Evolutionary conservation across 2,329 filamentous ascomycete species (phyloP).

Genomic region (Fonsecaea monophora): DNA sequence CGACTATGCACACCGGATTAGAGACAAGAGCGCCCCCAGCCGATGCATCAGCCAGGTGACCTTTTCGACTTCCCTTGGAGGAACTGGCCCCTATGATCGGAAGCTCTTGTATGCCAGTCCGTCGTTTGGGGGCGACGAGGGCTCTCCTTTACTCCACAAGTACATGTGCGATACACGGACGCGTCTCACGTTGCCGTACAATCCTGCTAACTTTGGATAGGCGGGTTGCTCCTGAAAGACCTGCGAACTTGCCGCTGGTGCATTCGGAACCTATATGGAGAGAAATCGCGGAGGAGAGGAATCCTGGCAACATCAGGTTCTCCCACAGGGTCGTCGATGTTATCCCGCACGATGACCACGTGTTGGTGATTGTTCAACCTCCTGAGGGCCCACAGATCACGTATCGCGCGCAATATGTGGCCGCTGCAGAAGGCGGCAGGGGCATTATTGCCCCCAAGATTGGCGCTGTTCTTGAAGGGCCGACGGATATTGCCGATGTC

Average conservation of each 20-base stretch:
- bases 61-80: slow-evolving; percentile 44
- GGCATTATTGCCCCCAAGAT: slow-evolving; percentile 37
- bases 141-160: slow-evolving; percentile 1
- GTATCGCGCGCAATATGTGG: slow-evolving; percentile 42
- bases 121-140: slow-evolving; percentile 8
- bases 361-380: slow-evolving; percentile 24
- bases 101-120: slow-evolving; percentile 5
- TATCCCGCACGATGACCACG: slow-evolving; percentile 8
- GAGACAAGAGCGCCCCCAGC: slow-evolving; percentile 34
- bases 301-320: slow-evolving; percentile 38
- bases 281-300: slow-evolving; percentile 42
- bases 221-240: slow-evolving; percentile 5
- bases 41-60: slow-evolving; percentile 42
- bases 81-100: slow-evolving; percentile 34
- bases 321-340: slow-evolving; percentile 12
- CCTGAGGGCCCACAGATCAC: slow-evolving; percentile 32
- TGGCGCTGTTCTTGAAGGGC: slow-evolving; percentile 42
- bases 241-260: slow-evolving; percentile 35
- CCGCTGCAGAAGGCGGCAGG: slow-evolving; percentile 45
- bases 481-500: slow-evolving; percentile 44
- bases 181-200: not conserved
- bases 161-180: slow-evolving; percentile 39
- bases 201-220: not conserved
- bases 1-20: slow-evolving; percentile 43
- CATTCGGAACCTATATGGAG: slow-evolving; percentile 47